Conservation (phyloP, 2,329 filamentous ascomycete species). For the Penicillium hesseltinei region DNA sequence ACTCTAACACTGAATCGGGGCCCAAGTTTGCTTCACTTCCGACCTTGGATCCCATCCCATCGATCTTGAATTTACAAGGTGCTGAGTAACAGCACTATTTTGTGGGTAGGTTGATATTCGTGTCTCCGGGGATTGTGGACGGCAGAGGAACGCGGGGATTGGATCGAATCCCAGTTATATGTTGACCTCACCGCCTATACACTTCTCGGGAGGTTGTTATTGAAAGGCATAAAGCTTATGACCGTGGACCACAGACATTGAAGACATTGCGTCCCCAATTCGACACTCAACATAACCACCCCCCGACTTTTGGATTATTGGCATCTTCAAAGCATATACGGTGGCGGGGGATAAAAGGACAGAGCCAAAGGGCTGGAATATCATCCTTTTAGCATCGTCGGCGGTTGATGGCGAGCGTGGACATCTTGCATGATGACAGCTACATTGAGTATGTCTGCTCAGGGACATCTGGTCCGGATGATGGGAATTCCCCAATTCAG, state of each 20-base stretch:
- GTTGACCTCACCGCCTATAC: constrained; percentile 3
- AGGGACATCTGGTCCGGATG: constrained; percentile 11
- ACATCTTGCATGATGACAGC: constrained; percentile 42
- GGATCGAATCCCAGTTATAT: not conserved
- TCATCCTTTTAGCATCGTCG: constrained; percentile 19
- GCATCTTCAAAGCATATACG: constrained; percentile 8
- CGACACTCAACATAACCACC: not conserved
- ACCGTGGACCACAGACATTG: constrained; percentile 1
- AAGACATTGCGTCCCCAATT: constrained; percentile 6
- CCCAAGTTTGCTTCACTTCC: not conserved
- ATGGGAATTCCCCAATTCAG: constrained; percentile 8
- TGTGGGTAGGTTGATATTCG: constrained; percentile 26
- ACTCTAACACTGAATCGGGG: constrained; percentile 5
- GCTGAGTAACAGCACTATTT: constrained; percentile 19
- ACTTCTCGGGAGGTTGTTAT: not conserved
- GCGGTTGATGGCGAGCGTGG: constrained; percentile 31
- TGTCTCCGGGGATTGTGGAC: constrained; percentile 20
- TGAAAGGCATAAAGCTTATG: not conserved
- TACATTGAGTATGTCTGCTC: constrained; percentile 44
- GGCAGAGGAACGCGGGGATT: constrained; percentile 11
- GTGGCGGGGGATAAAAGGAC: constrained; percentile 21
- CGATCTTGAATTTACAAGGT: not conserved
- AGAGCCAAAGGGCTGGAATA: constrained; percentile 19
- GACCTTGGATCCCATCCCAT: not conserved
- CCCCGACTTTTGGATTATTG: constrained; percentile 8